phyloP scores from a whole-genome alignment of 2,329 filamentous ascomycete genomes.

The Bipolaris victoriae region DNA sequence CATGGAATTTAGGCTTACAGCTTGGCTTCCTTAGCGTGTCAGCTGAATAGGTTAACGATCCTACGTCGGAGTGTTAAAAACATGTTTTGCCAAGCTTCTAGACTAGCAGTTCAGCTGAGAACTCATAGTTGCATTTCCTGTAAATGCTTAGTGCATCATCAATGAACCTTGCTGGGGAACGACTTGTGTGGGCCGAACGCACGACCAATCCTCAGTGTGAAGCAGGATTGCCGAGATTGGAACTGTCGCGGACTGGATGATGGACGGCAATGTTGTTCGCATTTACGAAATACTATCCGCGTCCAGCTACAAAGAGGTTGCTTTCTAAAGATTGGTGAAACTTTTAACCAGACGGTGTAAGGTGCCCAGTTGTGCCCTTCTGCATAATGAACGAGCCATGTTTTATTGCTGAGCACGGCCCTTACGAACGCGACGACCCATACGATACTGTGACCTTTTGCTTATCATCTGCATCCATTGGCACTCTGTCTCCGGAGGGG shows the following conservation, averaged over 20 bases:
- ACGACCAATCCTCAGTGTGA: neutral
- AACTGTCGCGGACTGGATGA: neutral
- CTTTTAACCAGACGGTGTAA: neutral
- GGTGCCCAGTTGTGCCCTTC: neutral
- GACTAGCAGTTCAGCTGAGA: no score
- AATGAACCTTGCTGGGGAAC: no score
- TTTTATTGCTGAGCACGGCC: neutral
- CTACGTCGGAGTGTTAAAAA: neutral
- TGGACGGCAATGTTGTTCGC: neutral
- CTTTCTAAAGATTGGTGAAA: neutral
- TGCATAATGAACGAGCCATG: neutral
- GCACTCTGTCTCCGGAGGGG: neutral
- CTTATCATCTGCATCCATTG: conserved; percentile 2
- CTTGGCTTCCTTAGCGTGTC: conserved; percentile 18
- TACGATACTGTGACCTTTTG: neutral
- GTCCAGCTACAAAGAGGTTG: no score
- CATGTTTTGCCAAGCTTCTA: no score
- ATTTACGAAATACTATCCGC: no score
- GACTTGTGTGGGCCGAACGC: no score
- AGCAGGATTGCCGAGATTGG: neutral
- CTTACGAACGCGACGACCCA: neutral
- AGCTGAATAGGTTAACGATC: conserved; percentile 4
- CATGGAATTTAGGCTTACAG: conserved; percentile 17
- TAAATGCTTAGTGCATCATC: no score
- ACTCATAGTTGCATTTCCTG: no score